Conservation (phyloP, 331 rosid species). For the Telfairia occidentalis region DNA sequence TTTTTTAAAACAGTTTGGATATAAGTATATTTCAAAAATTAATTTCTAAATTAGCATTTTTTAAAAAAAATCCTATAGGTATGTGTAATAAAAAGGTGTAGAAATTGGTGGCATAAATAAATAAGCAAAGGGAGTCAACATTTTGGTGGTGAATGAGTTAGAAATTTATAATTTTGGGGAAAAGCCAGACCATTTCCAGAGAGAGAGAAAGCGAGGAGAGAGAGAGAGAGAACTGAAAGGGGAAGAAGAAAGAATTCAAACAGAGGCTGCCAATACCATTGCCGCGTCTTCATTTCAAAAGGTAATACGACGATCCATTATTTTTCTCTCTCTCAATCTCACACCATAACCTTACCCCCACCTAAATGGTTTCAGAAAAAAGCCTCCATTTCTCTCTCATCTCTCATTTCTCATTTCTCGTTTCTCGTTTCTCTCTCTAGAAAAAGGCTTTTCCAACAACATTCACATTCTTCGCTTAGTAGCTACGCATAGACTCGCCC, state of each 20-base stretch:
- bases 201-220: neutral
- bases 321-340: neutral
- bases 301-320: neutral
- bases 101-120: no score
- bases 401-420: neutral
- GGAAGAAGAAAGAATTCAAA: neutral
- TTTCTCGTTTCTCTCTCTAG: neutral
- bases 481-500: neutral
- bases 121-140: neutral
- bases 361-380: neutral
- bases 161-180: neutral
- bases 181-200: neutral
- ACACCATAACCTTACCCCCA: neutral
- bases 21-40: no score
- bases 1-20: no score
- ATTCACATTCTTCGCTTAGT: constrained; percentile 5
- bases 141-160: neutral
- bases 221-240: neutral
- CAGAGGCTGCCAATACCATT: neutral
- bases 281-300: neutral
- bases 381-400: neutral
- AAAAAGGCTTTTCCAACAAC: constrained; percentile 1
- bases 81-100: no score
- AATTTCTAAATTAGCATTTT: no score
- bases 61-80: no score